Evolutionary conservation across 164 flowering plant species (phyloP).

Genomic region (Paratinospora sagittata): DNA sequence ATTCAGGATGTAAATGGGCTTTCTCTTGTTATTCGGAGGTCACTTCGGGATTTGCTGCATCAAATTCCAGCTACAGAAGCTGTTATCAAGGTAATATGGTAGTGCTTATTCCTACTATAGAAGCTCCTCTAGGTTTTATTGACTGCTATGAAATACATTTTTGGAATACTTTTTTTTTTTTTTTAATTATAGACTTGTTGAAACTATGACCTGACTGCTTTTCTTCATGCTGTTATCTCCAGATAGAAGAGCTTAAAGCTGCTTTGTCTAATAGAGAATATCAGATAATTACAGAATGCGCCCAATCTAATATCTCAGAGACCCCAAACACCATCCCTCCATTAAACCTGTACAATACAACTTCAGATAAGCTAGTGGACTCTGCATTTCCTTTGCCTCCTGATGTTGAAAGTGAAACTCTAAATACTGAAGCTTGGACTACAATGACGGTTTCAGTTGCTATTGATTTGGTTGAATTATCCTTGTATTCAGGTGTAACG

Average conservation of each 20-base stretch:
- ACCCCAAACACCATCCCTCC: constrained; percentile 56
- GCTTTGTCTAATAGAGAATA: constrained; percentile 77
- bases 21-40: constrained; percentile 68
- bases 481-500: constrained; percentile 56
- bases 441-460: constrained; percentile 52
- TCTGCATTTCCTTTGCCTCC: constrained; percentile 16
- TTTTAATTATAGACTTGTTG: not conserved
- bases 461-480: constrained; percentile 58
- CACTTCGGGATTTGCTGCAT: constrained; percentile 86
- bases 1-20: constrained; percentile 84
- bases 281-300: constrained; percentile 85
- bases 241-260: constrained; percentile 79
- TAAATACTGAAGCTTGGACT: constrained; percentile 39
- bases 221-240: constrained; percentile 14
- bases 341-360: constrained; percentile 22
- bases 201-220: not conserved
- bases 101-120: not conserved
- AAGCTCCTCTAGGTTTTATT: not conserved
- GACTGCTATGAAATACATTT: not conserved
- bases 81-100: constrained; percentile 50
- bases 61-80: constrained; percentile 68
- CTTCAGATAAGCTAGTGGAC: constrained; percentile 26
- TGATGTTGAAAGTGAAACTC: constrained; percentile 27
- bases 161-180: not conserved
- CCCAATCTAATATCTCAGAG: constrained; percentile 76